These are phyloP conservation scores for Penicillium egyptiacum DNA, from an alignment of 495 filamentous ascomycete species.

Conservation along the genomic window DNA sequence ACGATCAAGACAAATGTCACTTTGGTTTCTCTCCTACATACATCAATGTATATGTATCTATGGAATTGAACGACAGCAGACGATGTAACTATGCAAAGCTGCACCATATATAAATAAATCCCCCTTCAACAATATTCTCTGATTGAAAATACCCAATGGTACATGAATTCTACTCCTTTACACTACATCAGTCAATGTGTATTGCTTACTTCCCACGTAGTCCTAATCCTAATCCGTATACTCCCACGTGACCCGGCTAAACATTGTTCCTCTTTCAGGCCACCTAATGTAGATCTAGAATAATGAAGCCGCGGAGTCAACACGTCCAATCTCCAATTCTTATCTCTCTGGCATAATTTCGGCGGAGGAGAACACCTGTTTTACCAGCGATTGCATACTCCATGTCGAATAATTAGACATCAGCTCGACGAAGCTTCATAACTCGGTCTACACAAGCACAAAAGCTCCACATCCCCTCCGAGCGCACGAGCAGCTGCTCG, in stretches of 20 bases:
- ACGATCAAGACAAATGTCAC: not conserved
- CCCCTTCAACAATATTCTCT: not conserved
- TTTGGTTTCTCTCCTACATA: not conserved
- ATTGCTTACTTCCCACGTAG: not conserved
- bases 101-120: not conserved
- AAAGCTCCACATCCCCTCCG: conserved; percentile 2
- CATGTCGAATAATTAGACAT: conserved; percentile 4
- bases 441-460: not conserved
- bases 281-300: conserved; percentile 15
- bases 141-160: not conserved
- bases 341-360: not conserved
- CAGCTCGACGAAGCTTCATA: not conserved
- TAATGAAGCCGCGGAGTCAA: conserved; percentile 8
- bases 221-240: not conserved
- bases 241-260: conserved; percentile 23
- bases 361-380: not conserved
- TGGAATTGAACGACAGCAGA: not conserved
- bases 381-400: not conserved
- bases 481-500: conserved; percentile 10
- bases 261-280: conserved; percentile 23
- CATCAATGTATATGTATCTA: not conserved
- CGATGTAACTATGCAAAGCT: not conserved
- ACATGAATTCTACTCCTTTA: not conserved
- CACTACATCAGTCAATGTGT: not conserved
- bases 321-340: not conserved